Conservation (phyloP, 352 stramenopile species). For the Globisporangium perplexum region DNA sequence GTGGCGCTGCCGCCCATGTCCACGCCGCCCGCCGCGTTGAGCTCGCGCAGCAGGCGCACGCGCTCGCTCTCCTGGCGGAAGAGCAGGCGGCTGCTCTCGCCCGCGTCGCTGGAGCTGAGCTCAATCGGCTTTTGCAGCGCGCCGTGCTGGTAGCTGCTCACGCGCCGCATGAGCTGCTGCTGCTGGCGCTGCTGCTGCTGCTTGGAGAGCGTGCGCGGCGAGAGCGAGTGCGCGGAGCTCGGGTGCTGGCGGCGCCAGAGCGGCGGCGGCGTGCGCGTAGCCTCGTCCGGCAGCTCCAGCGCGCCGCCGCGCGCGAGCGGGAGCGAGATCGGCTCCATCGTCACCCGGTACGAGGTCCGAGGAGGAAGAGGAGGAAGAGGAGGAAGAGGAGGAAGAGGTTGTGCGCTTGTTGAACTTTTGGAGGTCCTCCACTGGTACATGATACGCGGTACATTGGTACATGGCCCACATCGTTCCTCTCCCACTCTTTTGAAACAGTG, state of each 20-base stretch:
- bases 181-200: slow-evolving; percentile 7
- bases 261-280: not conserved
- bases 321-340: slow-evolving; percentile 45
- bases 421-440: not conserved
- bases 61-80: slow-evolving; percentile 17
- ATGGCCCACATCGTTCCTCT: no score
- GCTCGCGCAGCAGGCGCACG: slow-evolving; percentile 6
- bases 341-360: no score
- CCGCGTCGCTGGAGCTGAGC: not conserved
- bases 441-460: no score
- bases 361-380: no score
- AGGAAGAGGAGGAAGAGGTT: no score
- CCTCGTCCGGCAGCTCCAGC: slow-evolving; percentile 30
- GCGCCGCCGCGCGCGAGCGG: slow-evolving; percentile 39
- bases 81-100: slow-evolving; percentile 11
- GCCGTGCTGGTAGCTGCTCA: slow-evolving; percentile 49
- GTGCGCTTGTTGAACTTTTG: not conserved
- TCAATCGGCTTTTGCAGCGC: not conserved
- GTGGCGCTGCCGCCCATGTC: not conserved
- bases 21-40: not conserved
- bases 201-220: slow-evolving; percentile 17
- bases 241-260: slow-evolving; percentile 22
- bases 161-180: slow-evolving; percentile 42
- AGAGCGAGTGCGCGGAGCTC: slow-evolving; percentile 40
- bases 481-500: not conserved